Evolutionary conservation across 1,139 yeast species (phyloP), one percentile per base, ranked within the genome.

Genomic region (Spathaspora sp.): DNA sequence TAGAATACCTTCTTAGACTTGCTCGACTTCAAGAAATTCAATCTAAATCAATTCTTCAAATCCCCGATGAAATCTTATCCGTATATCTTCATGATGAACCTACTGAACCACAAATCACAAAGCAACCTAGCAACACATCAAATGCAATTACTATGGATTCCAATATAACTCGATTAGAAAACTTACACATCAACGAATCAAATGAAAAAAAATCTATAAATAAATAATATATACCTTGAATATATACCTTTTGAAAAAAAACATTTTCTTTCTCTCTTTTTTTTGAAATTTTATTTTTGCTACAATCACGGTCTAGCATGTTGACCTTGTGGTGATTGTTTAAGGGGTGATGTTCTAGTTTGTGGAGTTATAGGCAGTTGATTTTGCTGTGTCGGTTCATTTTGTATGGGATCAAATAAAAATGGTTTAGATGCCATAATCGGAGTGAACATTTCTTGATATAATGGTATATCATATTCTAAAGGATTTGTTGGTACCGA

Each of bases 41-140:
- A 55, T 82, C 80, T 50, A 69, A 64, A 26, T 69, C 84, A 0
- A 64, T 86, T 7, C 61, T 82, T 18, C 68, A 77, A 2, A 77
- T 84, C 10, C 76, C 78, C 15, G 95, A 88, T 59, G 95, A 87
- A 59, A 75, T 86, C 18, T 67, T 88, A 16, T 66, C 85, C 8
- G 59, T 82, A 1, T 87, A 85, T 55, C 64, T 88, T 27, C 76
- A 79, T 42, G 90, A 87, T 55, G 89, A 84, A 68, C 68, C 67
- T 65, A 41, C 49, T 6, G 48, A 58, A n/a, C 48, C 56, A 29
- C 57, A 55, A 31, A 54, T 52, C 43, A 54, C 44, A 26, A 55
- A 50, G 34, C 52, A 53, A 18, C 53, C 45, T 20, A 46, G 29
- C 3, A 51, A 51, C 37, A 53, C 48, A 20, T 58, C 62, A 9